Base-by-base conservation (phyloP, 2,329 filamentous ascomycete species). In the Amesomyces nigricolor region DNA sequence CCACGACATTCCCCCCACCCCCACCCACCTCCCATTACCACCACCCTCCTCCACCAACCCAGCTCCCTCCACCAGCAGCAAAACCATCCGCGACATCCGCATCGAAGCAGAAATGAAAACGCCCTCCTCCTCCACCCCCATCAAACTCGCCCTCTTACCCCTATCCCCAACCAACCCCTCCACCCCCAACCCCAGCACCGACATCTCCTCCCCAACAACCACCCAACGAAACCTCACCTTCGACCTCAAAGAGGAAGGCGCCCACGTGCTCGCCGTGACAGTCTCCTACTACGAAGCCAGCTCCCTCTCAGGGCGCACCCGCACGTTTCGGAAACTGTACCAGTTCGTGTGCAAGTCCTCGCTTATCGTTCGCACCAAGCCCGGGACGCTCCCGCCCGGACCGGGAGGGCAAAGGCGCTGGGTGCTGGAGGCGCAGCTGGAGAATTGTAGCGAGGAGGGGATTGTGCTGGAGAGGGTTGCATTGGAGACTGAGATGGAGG, bases 71-170 rank as follows among this genome's bases (percentile, higher is more conserved):
- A 26, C 39, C 42, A 14, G 59, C 22, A 26, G 68, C 0, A 80
- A 77, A 61, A 76, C 76, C 51, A 84, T 95, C 40, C 86, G 83
- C 59, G 88, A 88, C 54, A 87, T 96, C 51, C 82, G 84, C 53
- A 89, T 97, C 64, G 82, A 88, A 54, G 94, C 91, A 0, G 91
- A 96, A 72, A 95, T 99, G 86, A 95, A 97, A 74, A 95, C 91
- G 0, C 92, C 94, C 6, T 75, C 76, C n/a, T 72, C 74, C 2
- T 32, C 26, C 14, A 42, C 48, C 1, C 45, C 50, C 1, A 42
- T 43, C 37, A 56, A 53, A 10, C 45, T 58, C 35, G 4, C 46
- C 17, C 56, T 60, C 11, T 10, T 54, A 35, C 50, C 56, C 14
- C 3, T 16, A 44, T 35, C 16, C 22, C 22, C 42, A 11, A n/a